Base-by-base conservation (phyloP, 768 basidiomycete species). In the Glaciozyma antarctica region DNA sequence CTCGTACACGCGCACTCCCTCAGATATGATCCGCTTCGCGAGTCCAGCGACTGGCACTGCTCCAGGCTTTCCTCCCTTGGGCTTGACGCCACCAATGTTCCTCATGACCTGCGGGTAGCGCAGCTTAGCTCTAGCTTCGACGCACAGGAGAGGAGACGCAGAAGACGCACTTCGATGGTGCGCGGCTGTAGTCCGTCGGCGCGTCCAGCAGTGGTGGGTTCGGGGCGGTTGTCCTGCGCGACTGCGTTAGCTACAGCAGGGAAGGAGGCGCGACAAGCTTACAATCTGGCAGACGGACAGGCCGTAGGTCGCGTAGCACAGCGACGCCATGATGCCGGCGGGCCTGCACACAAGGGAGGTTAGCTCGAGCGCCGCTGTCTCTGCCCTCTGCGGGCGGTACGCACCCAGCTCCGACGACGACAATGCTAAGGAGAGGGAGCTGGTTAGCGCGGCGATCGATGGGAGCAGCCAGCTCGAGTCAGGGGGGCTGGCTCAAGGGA, bases 1-100 rank as follows among this genome's bases (percentile, higher is more conserved):
- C 48, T 72, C 71, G 57, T 72, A 66, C n/a, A 74, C 70, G n/a
- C 73, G 69, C 24, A 74, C 73, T 34, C 73, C 73, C 59, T 72
- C 70, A 48, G 61, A 64, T 61, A 74, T 71, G 68, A 73, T 69
- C 16, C 65, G 51, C 62, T 74, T 73, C 5, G 72, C 73, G 13
- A 71, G 63, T 5, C 64, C 56, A 44, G 67, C 63, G 21, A 48
- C 47, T 21, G 47, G 47, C 12, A 7, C 28, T 12, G 17, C 21
- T 5, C 3, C 12, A 6, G 19, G 16, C 52, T 66, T 68, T 38
- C 71, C 68, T 60, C 63, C 68, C 52, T 65, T 32, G 55, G 32
- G 65, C n/a, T 58, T 60, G 24, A 72, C 69, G 26, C 67, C 69
- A 9, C 70, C 68, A 28, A 74, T 74, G 67, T 74, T 74, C 13